Base-by-base conservation (phyloP, 2,329 filamentous ascomycete genomes). In the Aspergillus novofumigatus region DNA sequence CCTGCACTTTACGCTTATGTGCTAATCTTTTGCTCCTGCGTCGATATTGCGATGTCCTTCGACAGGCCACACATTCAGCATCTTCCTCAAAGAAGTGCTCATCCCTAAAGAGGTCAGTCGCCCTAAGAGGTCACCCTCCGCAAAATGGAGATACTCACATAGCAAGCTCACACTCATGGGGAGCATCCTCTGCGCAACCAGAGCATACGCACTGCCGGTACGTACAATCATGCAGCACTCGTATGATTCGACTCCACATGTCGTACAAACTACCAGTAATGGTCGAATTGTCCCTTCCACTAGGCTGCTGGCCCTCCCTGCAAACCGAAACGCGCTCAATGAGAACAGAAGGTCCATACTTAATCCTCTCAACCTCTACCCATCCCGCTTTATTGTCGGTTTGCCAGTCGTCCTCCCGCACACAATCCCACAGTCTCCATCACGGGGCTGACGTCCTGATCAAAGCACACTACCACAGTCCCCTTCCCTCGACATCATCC, bases 71-170 rank as follows among this genome's bases (percentile, higher is more conserved):
- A 25, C 59, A 59, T 20, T 57, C 23, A 35, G 57, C 57, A 23
- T 59, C 59, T 14, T 57, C 45, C 38, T 61, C 55, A 49, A 61
- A 61, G 51, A 51, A 57, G 49, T 61, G 59, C 9, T 55, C 59
- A 47, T 59, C 7, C 45, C 57, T 61, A 8, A 11, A 21, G 9
- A 21, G 2, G 7, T 44, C 20, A 44, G 41, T 3, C 32, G 6
- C 32, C 11, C 11, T 5, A 4, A 32, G 32, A 35, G 1, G 32
- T 10, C 32, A 44, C n/a, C 9, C 14, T 44, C 41, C 9, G 17
- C 7, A 7, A 21, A 21, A 23, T 1, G 9, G 41, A n/a, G n/a
- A n/a, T 42, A 42, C 20, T 42, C 41, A 44, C 41, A 21, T 8
- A 2, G 21, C 41, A n/a, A 44, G n/a, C 41, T 44, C n/a, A 44